Evolutionary conservation across 495 filamentous ascomycete species (phyloP), one percentile per base, ranked within the genome.

Genomic region (Penicillium samsonianum): DNA sequence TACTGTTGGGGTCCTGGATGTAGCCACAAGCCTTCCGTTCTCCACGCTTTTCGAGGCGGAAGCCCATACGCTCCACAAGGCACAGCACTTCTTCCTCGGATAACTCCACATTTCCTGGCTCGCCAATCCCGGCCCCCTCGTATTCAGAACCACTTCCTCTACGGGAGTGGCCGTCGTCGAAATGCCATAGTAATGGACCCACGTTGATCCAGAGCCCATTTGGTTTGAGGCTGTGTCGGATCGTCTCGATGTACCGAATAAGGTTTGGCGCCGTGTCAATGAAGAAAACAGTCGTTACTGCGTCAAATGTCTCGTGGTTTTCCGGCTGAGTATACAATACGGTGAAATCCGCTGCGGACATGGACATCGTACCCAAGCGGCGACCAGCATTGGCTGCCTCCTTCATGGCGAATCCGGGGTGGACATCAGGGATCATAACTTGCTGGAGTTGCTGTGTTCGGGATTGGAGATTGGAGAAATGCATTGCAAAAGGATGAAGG

Each of bases 261-360:
- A 97, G 65, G 67, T 98, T 96, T 17, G 92, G 91, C 25, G 94
- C 94, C 4, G 94, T 98, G 69, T 98, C 95, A 30, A 98, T 88
- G 77, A 98, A 98, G 70, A 97, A 98, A 4, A 96, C 89, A 4
- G 88, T 90, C 1, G 88, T 84, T 3, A 98, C 91, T 1, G 87
- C 92, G 66, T 96, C 87, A 69, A 90, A 97, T 0, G 64, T 65
- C 2, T 79, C 82, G 26, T 72, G 71, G 46, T 90, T 80, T 17
- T 78, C 74, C 2, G 80, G 74, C 46, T 83, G 67, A 35, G 73
- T 80, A 71, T 98, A 97, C 3, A 90, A 65, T 5, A 87, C 84
- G 48, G 90, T 78, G 67, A 97, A 97, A 64, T 97, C 91, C 4
- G 87, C 87, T 4, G 90, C 84, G 6, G 83, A 82, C 92, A 98